phyloP scores from a whole-genome alignment of 1,284 basidiomycete species.

The Cryptococcus sp. region DNA sequence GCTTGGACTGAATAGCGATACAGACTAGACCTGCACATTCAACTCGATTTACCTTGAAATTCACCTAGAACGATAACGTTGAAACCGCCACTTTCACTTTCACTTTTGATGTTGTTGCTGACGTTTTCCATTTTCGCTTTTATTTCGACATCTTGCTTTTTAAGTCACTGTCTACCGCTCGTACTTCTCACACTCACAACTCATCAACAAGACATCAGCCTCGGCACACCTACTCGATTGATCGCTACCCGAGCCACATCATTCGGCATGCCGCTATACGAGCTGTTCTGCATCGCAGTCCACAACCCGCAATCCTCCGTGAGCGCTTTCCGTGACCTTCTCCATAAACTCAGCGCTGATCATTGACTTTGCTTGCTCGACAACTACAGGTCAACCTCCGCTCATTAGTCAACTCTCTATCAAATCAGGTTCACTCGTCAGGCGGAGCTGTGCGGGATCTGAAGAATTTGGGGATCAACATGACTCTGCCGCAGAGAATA shows the following conservation, averaged over 20 bases:
- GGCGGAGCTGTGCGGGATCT: conserved; percentile 52
- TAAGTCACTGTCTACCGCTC: no score
- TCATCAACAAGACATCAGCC: no score
- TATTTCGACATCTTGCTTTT: no score
- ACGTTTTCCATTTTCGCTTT: no score
- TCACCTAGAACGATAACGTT: no score
- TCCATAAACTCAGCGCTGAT: background rate
- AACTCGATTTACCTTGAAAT: no score
- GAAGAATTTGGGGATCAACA: conserved; percentile 42
- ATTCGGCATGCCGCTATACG: conserved; percentile 50
- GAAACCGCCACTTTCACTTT: no score
- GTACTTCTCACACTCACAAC: no score
- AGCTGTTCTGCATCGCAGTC: conserved; percentile 53
- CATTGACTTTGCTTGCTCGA: background rate
- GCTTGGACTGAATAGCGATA: no score
- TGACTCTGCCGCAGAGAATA: conserved; percentile 46
- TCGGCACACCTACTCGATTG: no score
- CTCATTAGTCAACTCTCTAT: conserved; percentile 45
- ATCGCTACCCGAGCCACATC: background rate
- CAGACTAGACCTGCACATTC: no score
- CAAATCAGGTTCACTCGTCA: conserved; percentile 41
- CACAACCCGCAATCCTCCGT: conserved; percentile 51
- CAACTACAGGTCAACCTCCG: conserved; percentile 45
- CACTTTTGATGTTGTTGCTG: no score
- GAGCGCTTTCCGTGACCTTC: conserved; percentile 15